Base-by-base conservation (phyloP, 805 yeast genomes). In the Myxozyma melibiosi region DNA sequence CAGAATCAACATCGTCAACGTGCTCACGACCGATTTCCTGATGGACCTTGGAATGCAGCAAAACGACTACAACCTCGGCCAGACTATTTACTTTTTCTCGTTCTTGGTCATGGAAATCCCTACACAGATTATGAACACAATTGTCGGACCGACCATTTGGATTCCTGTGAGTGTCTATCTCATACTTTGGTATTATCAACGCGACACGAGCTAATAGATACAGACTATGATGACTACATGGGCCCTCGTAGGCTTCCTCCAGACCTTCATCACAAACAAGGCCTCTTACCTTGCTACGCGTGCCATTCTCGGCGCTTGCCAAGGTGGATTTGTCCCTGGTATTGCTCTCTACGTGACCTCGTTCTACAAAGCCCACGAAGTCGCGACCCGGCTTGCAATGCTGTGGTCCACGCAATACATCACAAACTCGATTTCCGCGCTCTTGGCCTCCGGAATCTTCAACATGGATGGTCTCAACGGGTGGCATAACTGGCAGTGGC, bases 291-390 rank as follows among this genome's bases (percentile, higher is more conserved):
- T 72, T 44, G 75, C 72, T 8, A 74, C 81, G 8, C 73, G 88
- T 57, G 80, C 78, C 1, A 71, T 82, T 4, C 66, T 83, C 40
- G 89, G 86, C 1, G 66, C 78, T 9, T 71, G 80, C n/a, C 84
- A 84, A 67, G 88, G 89, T 55, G 89, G 89, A 0, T 84, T 84
- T 57, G 83, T 86, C 51, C 84, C 86, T 33, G 88, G 84, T 62
- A 71, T 80, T 30, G 78, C 81, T 51, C 70, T 84, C 43, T 85
- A 86, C 83, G 73, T 85, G 68, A 79, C 85, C 0, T 84, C 83
- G 69, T 85, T 84, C 71, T 85, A 80, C 71, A 85, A 82, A 2
- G 68, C 79, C 30, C 68, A 74, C 24, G 90, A 85, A 68, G 71
- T 85, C 30, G 76, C 86, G 0, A 69, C 81, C 18, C 73, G 89